Percentiles rank a stretch among this genome's conserved stretches.
These are phyloP conservation scores for Metschnikowia gelsemii DNA, from an alignment of 805 yeast genomes.

Conservation along the genomic window DNA sequence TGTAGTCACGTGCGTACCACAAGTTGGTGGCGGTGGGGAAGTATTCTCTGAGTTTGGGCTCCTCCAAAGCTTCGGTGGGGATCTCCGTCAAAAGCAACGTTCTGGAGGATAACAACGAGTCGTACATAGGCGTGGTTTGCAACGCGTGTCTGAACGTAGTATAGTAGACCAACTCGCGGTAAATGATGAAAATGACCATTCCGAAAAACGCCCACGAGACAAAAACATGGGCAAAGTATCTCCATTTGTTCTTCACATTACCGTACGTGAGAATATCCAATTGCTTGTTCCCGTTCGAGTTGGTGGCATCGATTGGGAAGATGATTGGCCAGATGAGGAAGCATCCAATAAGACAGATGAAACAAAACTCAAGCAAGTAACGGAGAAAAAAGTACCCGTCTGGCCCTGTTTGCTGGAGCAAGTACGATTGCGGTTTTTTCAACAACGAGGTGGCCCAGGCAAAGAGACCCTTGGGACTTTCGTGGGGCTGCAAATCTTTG, in stretches of 20 bases:
- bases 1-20: constrained; percentile 64
- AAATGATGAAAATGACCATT: constrained; percentile 59
- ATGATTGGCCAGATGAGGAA: constrained; percentile 64
- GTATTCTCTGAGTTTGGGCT: constrained; percentile 49
- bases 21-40: constrained; percentile 64
- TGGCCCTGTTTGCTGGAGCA: constrained; percentile 67
- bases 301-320: constrained; percentile 72
- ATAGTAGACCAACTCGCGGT: constrained; percentile 72
- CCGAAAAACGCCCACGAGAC: constrained; percentile 75
- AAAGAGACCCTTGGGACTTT: constrained; percentile 45
- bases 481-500: constrained; percentile 42
- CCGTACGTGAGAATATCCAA: constrained; percentile 65
- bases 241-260: constrained; percentile 60
- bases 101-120: constrained; percentile 65
- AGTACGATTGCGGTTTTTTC: constrained; percentile 55
- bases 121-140: constrained; percentile 71
- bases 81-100: constrained; percentile 73
- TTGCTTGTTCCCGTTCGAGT: constrained; percentile 54
- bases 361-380: constrained; percentile 55
- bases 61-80: constrained; percentile 48
- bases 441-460: constrained; percentile 56
- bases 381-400: constrained; percentile 79
- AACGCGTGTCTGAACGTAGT: constrained; percentile 68
- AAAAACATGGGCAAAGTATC: constrained; percentile 73
- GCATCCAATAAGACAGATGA: constrained; percentile 53